These are phyloP conservation scores for Citrus sp. DNA, from an alignment of 345 rosid species.

Conservation along the genomic window DNA sequence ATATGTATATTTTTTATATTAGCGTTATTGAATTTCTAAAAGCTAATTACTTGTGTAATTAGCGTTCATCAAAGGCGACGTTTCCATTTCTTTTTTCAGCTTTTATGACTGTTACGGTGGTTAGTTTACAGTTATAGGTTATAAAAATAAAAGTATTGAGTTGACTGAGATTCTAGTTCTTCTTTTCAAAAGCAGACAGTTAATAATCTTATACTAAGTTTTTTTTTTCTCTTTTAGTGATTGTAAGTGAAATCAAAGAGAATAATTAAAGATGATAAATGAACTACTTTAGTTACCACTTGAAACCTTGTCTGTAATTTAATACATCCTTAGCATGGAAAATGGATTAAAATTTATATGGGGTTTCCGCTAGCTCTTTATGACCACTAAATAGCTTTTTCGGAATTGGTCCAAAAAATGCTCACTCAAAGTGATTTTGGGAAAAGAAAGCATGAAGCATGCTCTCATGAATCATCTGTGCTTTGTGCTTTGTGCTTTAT, in stretches of 20 bases:
- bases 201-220: not conserved
- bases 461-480: constrained; percentile 6
- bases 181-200: not conserved
- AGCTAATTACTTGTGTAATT: not conserved
- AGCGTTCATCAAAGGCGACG: not conserved
- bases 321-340: not conserved
- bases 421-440: not conserved
- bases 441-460: not conserved
- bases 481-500: constrained; percentile 18
- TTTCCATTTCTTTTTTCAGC: constrained; percentile 1
- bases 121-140: constrained; percentile 28
- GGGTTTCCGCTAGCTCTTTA: not conserved
- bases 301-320: not conserved
- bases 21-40: not conserved
- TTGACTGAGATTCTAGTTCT: constrained; percentile 16
- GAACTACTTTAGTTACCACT: constrained; percentile 5
- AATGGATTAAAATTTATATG: not conserved
- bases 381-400: constrained; percentile 7
- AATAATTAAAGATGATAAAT: constrained; percentile 2
- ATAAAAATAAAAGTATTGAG: not conserved
- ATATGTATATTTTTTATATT: not conserved
- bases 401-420: not conserved
- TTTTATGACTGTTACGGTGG: constrained; percentile 24
- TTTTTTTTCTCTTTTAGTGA: no score
- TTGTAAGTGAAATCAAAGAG: constrained; percentile 2